Evolutionary conservation across 140 eudicot genomes (phyloP), one percentile per base, ranked within the genome.

Genomic region (Anethum foeniculum): DNA sequence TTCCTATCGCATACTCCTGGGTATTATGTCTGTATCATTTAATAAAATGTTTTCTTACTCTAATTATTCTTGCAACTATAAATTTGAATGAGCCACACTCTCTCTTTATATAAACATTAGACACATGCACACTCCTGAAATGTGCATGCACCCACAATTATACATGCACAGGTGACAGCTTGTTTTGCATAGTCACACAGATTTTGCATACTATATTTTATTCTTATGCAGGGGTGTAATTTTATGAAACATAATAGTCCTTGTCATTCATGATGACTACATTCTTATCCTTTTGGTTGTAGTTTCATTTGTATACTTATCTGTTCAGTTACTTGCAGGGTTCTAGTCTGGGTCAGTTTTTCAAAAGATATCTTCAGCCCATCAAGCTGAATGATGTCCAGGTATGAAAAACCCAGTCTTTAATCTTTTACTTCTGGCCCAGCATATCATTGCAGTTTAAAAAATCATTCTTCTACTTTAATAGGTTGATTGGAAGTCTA

Each of bases 321-420:
- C 39, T 47, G 34, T 41, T 72, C 54, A 72, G 54, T 82, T 71
- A 39, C 79, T 77, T 77, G 69, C 86, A 95, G 99, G 99, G 99
- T 86, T 95, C 99, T 62, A 95, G 99, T 85, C 82, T 95, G 88
- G 99, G 99, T 27, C 99, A 90, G 85, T 95, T 90, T 85, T 92
- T 88, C 87, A 80, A 85, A 48, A 96, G 88, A 82, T 95, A 95
- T 85, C 99, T 95, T 51, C 89, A 85, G 84, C 97, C 99, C 65
- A 95, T 95, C 74, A 91, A 82, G 87, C 90, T 95, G 81, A 95
- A 95, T 81, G 91, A 95, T 84, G 88, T 88, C 58, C 75, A 86
- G 91, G 99, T 88, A 90, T 81, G 89, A 79, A 75, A 79, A 51
- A 18, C 6, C 19, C 77, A 49, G 54, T 23, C 47, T 82, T 49